phyloP scores from a whole-genome alignment of 2,329 filamentous ascomycete species.

The Xylaria sp. region DNA sequence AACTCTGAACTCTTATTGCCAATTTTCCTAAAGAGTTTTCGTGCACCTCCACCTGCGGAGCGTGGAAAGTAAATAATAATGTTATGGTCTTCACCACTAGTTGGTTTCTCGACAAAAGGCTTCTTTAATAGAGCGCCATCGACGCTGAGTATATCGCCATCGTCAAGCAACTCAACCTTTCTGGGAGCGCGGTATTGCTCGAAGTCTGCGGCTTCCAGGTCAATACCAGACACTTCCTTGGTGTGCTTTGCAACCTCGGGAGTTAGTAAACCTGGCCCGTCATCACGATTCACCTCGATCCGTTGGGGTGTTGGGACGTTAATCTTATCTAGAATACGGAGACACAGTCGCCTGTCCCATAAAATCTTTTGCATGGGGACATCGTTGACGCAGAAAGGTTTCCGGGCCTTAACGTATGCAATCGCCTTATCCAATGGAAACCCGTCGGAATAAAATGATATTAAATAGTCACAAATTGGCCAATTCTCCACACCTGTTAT shows the following conservation, averaged over 20 bases:
- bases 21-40: slow-evolving; percentile 94
- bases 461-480: slow-evolving; percentile 79
- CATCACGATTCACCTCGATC: slow-evolving; percentile 91
- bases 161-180: slow-evolving; percentile 86
- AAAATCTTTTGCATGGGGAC: slow-evolving; percentile 96
- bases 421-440: slow-evolving; percentile 98
- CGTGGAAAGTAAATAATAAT: slow-evolving; percentile 97
- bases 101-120: slow-evolving; percentile 97
- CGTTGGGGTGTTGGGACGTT: slow-evolving; percentile 88
- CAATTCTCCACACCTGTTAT: slow-evolving; percentile 54
- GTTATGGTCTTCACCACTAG: slow-evolving; percentile 98
- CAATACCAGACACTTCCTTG: slow-evolving; percentile 81
- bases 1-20: slow-evolving; percentile 99
- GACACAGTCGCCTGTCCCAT: slow-evolving; percentile 92
- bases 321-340: slow-evolving; percentile 88
- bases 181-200: slow-evolving; percentile 65
- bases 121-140: slow-evolving; percentile 86
- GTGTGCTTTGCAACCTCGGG: slow-evolving; percentile 83
- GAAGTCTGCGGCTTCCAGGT: slow-evolving; percentile 75
- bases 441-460: slow-evolving; percentile 98
- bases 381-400: slow-evolving; percentile 98
- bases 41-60: slow-evolving; percentile 85
- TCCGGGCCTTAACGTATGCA: slow-evolving; percentile 89
- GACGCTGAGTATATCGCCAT: slow-evolving; percentile 87
- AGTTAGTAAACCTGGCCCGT: slow-evolving; percentile 82